Base-by-base conservation (phyloP, 2,329 filamentous ascomycete species). In the Grosmannia clavigera region DNA sequence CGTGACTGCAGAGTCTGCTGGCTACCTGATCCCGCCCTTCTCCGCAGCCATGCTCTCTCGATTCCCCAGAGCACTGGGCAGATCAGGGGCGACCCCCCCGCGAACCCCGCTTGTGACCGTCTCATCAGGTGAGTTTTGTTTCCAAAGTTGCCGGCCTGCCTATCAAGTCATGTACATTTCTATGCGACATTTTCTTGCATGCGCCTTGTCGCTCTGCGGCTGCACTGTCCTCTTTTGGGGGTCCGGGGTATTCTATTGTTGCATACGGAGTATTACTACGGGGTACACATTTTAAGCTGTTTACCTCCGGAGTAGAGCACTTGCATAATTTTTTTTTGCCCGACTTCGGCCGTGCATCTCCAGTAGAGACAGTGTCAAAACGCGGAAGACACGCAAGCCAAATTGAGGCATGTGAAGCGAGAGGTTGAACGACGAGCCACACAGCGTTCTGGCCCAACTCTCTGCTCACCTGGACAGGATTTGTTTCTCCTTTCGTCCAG, bases 81-180 rank as follows among this genome's bases (percentile, higher is more conserved):
- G 29, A 33, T 38, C 51, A 27, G 59, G 55, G 52, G 38, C 35
- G 22, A 22, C 38, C 19, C 57, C 63, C 61, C 60, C 63, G 58
- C 63, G 61, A 56, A 22, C 54, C 62, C 63, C 63, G 63, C 63
- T 63, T 62, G 58, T 63, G 60, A 58, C 58, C 55, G 60, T 62
- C 40, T 61, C 60, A 22, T 62, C 60, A 61, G 62, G 63, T 63
- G 63, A 60, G 63, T 60, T 56, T 29, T 56, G n/a, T 46, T 46
- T 7, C 22, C 7, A 9, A 46, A 9, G 2, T 19, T 52, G 50
- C 2, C 12, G 27, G 25, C 25, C 25, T 31, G 27, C 12, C 7
- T 52, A 19, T 31, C 29, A 12, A 35, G 43, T 46, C 7, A 7
- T n/a, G 6, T 46, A n/a, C 5, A 46, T 46, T 6, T 46, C 43